phyloP scores from a whole-genome alignment of 805 yeast species.

The Pichia manshurica region DNA sequence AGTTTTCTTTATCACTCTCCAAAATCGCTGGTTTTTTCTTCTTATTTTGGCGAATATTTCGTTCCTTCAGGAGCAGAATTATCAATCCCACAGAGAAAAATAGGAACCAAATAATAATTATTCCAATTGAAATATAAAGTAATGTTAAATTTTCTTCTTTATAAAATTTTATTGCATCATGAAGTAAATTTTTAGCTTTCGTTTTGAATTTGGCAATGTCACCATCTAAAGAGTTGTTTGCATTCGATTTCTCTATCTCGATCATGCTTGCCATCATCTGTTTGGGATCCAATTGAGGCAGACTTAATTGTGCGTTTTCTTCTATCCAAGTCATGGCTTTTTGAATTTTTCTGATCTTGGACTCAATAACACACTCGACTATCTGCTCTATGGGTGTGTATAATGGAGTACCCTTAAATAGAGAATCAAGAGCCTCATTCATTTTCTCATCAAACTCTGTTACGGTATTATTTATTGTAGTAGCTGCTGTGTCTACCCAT shows the following conservation, averaged over 20 bases:
- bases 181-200: constrained; percentile 23
- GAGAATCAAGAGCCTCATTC: constrained; percentile 49
- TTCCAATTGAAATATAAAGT: constrained; percentile 38
- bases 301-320: constrained; percentile 48
- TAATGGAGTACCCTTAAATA: constrained; percentile 66
- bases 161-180: constrained; percentile 30
- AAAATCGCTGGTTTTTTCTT: too few relatives aligned
- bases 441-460: constrained; percentile 50
- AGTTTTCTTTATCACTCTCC: not conserved
- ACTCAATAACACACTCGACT: constrained; percentile 73
- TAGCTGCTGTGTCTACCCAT: constrained; percentile 54
- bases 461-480: constrained; percentile 55
- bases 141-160: constrained; percentile 38
- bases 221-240: constrained; percentile 6
- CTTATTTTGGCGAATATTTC: not conserved
- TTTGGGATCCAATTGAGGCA: constrained; percentile 44
- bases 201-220: constrained; percentile 19
- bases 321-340: constrained; percentile 76
- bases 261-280: constrained; percentile 11
- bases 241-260: constrained; percentile 8
- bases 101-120: constrained; percentile 44
- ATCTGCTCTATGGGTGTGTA: constrained; percentile 57
- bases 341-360: constrained; percentile 61
- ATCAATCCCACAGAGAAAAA: constrained; percentile 30
- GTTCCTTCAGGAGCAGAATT: constrained; percentile 14